Percentiles rank a stretch among this genome's conserved stretches.
phyloP scores from a whole-genome alignment of 2,329 filamentous ascomycete genomes.

The Gliomastix tumulicola region DNA sequence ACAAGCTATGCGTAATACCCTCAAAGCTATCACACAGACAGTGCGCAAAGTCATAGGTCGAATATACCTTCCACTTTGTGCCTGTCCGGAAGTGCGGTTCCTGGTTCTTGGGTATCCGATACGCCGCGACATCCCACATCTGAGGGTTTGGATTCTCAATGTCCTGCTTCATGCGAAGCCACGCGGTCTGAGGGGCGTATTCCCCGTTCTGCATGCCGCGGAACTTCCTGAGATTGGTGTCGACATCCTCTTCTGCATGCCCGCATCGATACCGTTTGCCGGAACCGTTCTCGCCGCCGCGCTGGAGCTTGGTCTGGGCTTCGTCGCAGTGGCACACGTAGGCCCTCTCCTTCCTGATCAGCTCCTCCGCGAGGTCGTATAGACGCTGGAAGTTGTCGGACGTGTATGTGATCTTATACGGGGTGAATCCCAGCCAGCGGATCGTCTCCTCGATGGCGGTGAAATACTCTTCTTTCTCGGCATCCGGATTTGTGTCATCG shows the following conservation, averaged over 20 bases:
- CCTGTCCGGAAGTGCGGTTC: conserved; percentile 73
- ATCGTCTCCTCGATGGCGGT: conserved; percentile 81
- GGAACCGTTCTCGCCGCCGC: conserved; percentile 67
- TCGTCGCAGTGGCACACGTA: conserved; percentile 86
- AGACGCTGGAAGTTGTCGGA: conserved; percentile 81
- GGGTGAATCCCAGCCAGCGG: conserved; percentile 63
- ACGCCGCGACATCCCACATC: conserved; percentile 94
- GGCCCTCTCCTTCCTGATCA: conserved; percentile 60
- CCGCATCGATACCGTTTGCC: conserved; percentile 67
- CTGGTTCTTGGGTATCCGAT: conserved; percentile 64
- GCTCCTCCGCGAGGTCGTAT: conserved; percentile 77
- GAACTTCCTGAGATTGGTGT: conserved; percentile 77
- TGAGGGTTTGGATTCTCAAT: conserved; percentile 80
- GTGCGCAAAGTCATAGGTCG: conserved; percentile 89
- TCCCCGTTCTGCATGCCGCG: conserved; percentile 86
- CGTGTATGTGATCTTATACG: conserved; percentile 62
- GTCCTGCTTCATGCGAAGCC: conserved; percentile 89
- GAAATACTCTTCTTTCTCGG: conserved; percentile 88
- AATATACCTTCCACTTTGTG: conserved; percentile 84
- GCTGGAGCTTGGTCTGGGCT: conserved; percentile 77
- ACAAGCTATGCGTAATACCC: conserved; percentile 83
- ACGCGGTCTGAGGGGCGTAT: conserved; percentile 77
- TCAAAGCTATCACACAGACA: conserved; percentile 92
- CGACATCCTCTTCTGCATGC: conserved; percentile 67
- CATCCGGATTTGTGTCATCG: conserved; percentile 93